Conservation (phyloP, 179 eudicot species). For the Carnegiea gigantea region DNA sequence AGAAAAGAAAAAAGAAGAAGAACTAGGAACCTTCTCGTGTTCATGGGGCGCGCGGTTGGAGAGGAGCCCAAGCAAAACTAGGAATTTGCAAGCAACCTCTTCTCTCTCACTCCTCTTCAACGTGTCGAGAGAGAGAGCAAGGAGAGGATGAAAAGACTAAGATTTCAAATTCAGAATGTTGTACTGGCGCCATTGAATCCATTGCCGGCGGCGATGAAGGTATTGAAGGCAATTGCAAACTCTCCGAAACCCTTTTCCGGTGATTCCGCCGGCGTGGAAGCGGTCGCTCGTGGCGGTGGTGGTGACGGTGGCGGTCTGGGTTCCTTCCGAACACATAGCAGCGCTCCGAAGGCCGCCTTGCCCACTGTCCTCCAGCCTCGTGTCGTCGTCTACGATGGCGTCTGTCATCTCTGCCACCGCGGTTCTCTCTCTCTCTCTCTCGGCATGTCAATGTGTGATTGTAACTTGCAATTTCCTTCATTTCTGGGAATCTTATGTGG, state of each 20-base stretch:
- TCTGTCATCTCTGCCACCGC: constrained; percentile 83
- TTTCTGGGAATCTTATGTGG: not conserved
- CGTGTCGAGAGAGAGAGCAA: not conserved
- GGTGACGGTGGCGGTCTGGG: constrained; percentile 3
- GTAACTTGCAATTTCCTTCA: not conserved
- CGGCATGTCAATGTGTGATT: not conserved
- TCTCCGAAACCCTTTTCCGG: not conserved
- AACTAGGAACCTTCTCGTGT: not conserved
- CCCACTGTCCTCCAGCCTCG: constrained; percentile 63
- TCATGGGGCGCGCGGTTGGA: not conserved
- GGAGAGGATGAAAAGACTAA: not conserved
- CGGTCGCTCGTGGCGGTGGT: not conserved
- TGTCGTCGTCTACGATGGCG: constrained; percentile 85
- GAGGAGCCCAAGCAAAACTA: not conserved
- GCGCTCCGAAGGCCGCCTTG: constrained; percentile 12
- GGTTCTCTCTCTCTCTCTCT: constrained; percentile 39
- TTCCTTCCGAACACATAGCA: not conserved
- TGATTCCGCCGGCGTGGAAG: not conserved
- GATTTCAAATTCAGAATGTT: not conserved
- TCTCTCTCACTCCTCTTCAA: no score
- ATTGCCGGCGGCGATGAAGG: not conserved
- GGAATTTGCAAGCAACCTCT: not conserved
- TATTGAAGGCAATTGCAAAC: not conserved
- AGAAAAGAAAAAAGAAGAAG: not conserved
- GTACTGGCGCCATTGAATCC: not conserved